Conservation (phyloP, 2,329 filamentous ascomycete genomes). For the Fusarium brevicatenulatum region DNA sequence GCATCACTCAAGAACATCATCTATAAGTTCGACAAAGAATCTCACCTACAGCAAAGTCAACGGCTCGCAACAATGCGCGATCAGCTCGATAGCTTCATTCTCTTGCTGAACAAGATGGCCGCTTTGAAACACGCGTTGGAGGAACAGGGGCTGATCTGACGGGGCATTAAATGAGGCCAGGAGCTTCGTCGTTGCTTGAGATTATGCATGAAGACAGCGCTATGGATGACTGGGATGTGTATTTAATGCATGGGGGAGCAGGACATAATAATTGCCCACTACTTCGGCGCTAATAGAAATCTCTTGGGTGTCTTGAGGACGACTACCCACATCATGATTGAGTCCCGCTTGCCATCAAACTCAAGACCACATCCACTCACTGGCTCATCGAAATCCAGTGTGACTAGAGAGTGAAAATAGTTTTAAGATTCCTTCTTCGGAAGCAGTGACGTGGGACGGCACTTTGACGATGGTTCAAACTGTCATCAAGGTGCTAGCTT, state of each 20-base stretch:
- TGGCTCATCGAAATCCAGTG: background rate
- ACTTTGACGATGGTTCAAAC: background rate
- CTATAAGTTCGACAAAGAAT: background rate
- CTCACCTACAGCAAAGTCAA: background rate
- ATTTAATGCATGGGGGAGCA: background rate
- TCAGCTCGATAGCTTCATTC: background rate
- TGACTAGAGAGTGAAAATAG: background rate
- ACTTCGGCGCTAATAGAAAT: background rate
- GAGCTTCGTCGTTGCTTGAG: background rate
- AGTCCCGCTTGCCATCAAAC: too few species aligned
- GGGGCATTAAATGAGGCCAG: background rate
- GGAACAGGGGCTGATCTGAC: background rate
- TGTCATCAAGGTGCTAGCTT: background rate
- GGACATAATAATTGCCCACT: background rate
- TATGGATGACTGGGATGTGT: background rate
- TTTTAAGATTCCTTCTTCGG: background rate
- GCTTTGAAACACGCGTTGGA: background rate
- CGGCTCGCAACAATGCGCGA: background rate
- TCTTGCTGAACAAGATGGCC: background rate
- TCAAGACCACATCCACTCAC: background rate
- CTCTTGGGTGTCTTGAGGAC: background rate
- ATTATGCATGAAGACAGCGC: background rate
- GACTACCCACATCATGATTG: background rate
- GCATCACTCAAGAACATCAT: background rate
- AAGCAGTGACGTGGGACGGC: background rate